Percentiles rank a stretch among this genome's conserved stretches.
Conservation (phyloP, 2,329 filamentous ascomycete species). For the Curvularia verruculosa region DNA sequence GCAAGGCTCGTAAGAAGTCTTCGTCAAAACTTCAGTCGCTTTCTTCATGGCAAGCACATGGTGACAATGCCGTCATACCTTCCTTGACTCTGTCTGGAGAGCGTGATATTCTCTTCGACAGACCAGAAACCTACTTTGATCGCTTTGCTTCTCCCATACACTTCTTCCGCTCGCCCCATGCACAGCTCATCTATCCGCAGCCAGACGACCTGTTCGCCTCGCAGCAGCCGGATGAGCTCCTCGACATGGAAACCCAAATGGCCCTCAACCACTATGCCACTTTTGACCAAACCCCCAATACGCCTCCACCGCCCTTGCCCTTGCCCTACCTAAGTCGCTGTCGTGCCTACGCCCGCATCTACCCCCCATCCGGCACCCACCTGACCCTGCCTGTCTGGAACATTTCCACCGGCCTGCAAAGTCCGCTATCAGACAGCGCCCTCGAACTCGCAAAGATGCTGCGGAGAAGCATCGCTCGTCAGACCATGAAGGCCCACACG, state of each 20-base stretch:
- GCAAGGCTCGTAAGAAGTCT: slow-evolving; percentile 23
- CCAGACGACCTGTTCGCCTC: slow-evolving; percentile 37
- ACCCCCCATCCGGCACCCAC: slow-evolving; percentile 50
- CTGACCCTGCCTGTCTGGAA: slow-evolving; percentile 52
- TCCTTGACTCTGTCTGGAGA: slow-evolving; percentile 39
- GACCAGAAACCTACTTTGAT: slow-evolving; percentile 54
- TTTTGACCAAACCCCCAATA: slow-evolving; percentile 14
- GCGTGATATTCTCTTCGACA: slow-evolving; percentile 50
- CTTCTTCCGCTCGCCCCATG: slow-evolving; percentile 57
- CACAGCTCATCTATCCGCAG: slow-evolving; percentile 33
- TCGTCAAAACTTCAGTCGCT: slow-evolving; percentile 24
- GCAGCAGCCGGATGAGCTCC: slow-evolving; percentile 29
- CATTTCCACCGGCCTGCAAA: slow-evolving; percentile 48
- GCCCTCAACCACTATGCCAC: slow-evolving; percentile 38
- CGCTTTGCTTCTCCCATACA: slow-evolving; percentile 58
- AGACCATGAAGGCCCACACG: slow-evolving; percentile 32
- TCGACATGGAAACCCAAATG: slow-evolving; percentile 43
- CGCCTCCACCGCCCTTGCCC: slow-evolving; percentile 8
- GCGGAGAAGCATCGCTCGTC: slow-evolving; percentile 48
- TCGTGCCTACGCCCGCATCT: slow-evolving; percentile 48
- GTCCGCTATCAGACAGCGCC: slow-evolving; percentile 50
- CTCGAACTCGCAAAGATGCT: slow-evolving; percentile 51
- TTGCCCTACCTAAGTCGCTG: slow-evolving; percentile 36
- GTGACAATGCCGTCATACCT: slow-evolving; percentile 37
- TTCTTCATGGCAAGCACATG: slow-evolving; percentile 38